These are phyloP conservation scores for Melanopsichium pennsylvanicum DNA, from an alignment of 1,284 basidiomycete species.

Conservation along the genomic window DNA sequence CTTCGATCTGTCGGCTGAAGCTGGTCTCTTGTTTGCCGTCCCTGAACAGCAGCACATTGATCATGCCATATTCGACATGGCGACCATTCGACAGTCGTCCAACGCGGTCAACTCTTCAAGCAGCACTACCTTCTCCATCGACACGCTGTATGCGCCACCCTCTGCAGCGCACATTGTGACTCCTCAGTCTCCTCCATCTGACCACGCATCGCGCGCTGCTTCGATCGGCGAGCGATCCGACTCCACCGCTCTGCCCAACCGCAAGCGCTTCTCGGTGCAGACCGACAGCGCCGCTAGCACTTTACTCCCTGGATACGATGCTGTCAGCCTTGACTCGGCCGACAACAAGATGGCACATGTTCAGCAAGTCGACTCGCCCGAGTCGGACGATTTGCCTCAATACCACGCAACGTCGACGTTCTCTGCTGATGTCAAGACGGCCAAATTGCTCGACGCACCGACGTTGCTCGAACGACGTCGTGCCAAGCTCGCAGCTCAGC, in stretches of 20 bases:
- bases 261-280: conserved; percentile 33
- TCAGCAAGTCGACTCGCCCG: neutral
- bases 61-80: conserved; percentile 31
- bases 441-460: conserved; percentile 13
- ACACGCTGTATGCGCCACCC: conserved; percentile 14
- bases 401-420: conserved; percentile 7
- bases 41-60: conserved; percentile 28
- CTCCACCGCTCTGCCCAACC: conserved; percentile 25
- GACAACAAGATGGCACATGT: neutral
- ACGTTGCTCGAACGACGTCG: conserved; percentile 41
- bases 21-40: conserved; percentile 2
- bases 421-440: conserved; percentile 11
- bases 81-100: conserved; percentile 10
- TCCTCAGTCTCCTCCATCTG: conserved; percentile 27
- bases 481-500: conserved; percentile 40
- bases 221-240: conserved; percentile 25
- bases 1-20: conserved; percentile 5
- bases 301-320: conserved; percentile 12
- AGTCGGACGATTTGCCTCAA: conserved; percentile 16
- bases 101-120: neutral
- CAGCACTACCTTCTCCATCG: conserved; percentile 11
- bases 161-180: conserved; percentile 1
- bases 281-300: conserved; percentile 39
- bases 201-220: conserved; percentile 32
- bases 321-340: neutral